Evolutionary conservation across 139 green algal genomes (phyloP), one percentile per base, ranked within the genome.

Genomic region (Nannochloris sp.): DNA sequence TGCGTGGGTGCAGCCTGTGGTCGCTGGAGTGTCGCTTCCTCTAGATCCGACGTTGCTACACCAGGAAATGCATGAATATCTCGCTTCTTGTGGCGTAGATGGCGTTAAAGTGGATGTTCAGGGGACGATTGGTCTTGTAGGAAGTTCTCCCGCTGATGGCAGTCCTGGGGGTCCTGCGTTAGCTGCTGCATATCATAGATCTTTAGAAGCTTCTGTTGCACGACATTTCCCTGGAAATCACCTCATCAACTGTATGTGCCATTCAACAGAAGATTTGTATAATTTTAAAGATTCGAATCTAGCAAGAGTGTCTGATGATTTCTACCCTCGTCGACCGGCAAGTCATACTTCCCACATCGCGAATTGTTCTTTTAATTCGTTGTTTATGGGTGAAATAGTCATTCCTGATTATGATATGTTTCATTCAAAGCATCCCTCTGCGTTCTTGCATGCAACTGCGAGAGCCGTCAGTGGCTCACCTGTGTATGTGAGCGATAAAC

Each of bases 171-270:
- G 89, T 0, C 60, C 91, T 14, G 73, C 75, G 14, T 54, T 87
- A 4, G 62, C 78, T 0, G 47, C 60, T 3, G 32, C 59, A 25
- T 89, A 85, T 68, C 86, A 95, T 45, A 39, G 38, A 0, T 79
- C 82, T 1, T 70, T 95, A 74, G 89, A 98, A 79, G 54, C 63
- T 27, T 90, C 75, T 51, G 77, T 94, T 2, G 37, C 51, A 25
- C 54, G 53, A 14, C 74, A 97, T 81, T 98, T 98, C 67, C 73
- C 77, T 1, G 76, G 79, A 54, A 97, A 96, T 77, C 82, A 92
- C 58, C 71, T 81, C 70, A 98, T 98, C 76, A 95, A 97, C 79
- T 98, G 93, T 89, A 98, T 98, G 93, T 97, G 88, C 77, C 93
- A 98, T 84, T 92, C 84, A 37, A 96, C 85, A 2, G 92, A 97